Percentiles rank a stretch among this genome's conserved stretches.
phyloP scores from a whole-genome alignment of 108 stramenopile species.

The Epithemia pelagica region DNA sequence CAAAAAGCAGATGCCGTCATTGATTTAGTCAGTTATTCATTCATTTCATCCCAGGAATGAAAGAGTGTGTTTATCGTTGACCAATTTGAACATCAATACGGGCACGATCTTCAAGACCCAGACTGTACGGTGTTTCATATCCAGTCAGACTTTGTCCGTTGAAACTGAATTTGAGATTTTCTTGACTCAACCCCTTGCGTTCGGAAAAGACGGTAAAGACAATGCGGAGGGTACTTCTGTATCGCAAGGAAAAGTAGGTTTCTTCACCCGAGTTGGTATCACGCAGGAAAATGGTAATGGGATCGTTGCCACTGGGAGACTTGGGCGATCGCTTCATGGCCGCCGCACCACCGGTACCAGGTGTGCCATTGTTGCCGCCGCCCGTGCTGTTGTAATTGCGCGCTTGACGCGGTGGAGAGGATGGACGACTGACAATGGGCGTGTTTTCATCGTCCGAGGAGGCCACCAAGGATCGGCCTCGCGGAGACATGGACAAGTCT shows the following conservation, averaged over 20 bases:
- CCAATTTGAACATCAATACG: conserved; percentile 38
- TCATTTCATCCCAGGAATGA: too few species aligned
- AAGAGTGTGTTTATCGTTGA: too few species aligned
- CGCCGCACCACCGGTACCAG: too few species aligned
- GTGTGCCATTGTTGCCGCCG: neutral
- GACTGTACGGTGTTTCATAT: conserved; percentile 49
- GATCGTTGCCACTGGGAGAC: conserved; percentile 41
- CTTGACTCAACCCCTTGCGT: conserved; percentile 45
- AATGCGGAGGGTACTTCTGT: conserved; percentile 49
- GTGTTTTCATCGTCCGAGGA: conserved; percentile 7
- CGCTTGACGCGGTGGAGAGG: neutral
- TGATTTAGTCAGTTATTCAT: too few species aligned
- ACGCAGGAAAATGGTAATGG: conserved; percentile 49
- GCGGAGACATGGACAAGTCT: conserved; percentile 5
- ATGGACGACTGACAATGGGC: neutral
- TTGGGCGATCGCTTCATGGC: conserved; percentile 16
- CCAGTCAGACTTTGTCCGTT: conserved; percentile 42
- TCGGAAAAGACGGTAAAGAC: conserved; percentile 52
- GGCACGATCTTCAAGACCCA: conserved; percentile 42
- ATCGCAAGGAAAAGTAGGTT: conserved; percentile 47
- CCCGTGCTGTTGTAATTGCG: neutral
- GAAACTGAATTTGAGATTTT: conserved; percentile 43
- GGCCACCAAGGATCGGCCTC: conserved; percentile 6
- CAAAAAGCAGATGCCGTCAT: too few species aligned
- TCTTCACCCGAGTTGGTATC: conserved; percentile 39